A percentile compares a stretch with the other conserved stretches of the same genome.
Evolutionary conservation across 1,284 basidiomycete genomes (phyloP).

Genomic region (Naganishia sp.): DNA sequence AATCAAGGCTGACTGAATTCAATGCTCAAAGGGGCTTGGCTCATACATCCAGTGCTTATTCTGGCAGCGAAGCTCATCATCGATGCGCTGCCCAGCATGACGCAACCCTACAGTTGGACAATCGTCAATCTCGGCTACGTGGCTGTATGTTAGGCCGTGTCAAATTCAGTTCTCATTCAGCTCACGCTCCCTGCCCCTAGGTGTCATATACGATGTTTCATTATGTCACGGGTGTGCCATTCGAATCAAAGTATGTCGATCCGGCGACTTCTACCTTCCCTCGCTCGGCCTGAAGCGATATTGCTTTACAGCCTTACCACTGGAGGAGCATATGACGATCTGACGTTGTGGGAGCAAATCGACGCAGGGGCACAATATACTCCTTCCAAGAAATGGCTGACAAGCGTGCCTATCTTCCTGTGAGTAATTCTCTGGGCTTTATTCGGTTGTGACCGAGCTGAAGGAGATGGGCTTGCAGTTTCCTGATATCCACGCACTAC

Average conservation of each 20-base stretch:
- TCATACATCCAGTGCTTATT: conserved; percentile 95
- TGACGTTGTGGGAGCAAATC: conserved; percentile 99
- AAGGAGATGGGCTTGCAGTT: conserved; percentile 59
- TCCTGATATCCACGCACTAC: conserved; percentile 96
- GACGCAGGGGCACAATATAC: conserved; percentile 98
- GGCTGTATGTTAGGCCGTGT: conserved; percentile 62
- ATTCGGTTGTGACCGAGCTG: conserved; percentile 4
- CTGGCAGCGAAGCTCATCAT: conserved; percentile 86
- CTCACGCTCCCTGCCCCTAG: conserved; percentile 55
- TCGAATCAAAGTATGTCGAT: conserved; percentile 64
- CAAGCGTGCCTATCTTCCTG: conserved; percentile 86
- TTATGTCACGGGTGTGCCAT: conserved; percentile 95
- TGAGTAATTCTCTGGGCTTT: conserved; percentile 57
- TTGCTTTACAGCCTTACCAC: conserved; percentile 54
- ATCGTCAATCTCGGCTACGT: conserved; percentile 91
- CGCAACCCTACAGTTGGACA: conserved; percentile 93
- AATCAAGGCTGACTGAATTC: neutral
- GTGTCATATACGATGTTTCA: conserved; percentile 98
- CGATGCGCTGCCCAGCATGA: conserved; percentile 92
- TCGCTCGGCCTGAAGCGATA: neutral
- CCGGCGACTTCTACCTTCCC: too few species aligned
- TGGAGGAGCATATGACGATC: conserved; percentile 92
- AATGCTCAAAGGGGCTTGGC: conserved; percentile 76
- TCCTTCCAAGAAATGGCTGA: conserved; percentile 96
- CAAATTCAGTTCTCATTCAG: too few species aligned